Evolutionary conservation across 495 filamentous ascomycete species (phyloP).

Genomic region (Clohesyomyces aquaticus): DNA sequence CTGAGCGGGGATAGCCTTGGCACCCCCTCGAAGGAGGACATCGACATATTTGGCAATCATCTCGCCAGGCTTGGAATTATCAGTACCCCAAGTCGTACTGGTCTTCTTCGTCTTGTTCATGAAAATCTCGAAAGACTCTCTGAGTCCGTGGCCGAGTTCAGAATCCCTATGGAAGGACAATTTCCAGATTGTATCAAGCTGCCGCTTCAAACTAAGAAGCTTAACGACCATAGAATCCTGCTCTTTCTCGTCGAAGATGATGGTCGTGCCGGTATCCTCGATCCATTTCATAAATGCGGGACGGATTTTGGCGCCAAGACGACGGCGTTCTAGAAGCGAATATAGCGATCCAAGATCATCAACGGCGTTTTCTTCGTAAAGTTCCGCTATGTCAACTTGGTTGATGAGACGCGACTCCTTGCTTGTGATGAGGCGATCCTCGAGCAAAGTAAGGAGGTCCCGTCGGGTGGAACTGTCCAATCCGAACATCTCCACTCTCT

Average conservation of each 20-base stretch:
- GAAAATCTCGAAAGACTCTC: conserved; percentile 83
- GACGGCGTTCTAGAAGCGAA: conserved; percentile 66
- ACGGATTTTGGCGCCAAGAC: conserved; percentile 67
- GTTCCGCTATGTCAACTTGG: conserved; percentile 61
- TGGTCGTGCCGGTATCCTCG: conserved; percentile 68
- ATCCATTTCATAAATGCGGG: conserved; percentile 79
- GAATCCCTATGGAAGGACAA: conserved; percentile 75
- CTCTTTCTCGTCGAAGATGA: conserved; percentile 77
- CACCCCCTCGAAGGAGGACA: conserved; percentile 79
- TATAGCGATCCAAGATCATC: conserved; percentile 72
- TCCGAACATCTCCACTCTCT: conserved; percentile 74
- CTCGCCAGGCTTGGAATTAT: conserved; percentile 92
- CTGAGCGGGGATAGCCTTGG: conserved; percentile 71
- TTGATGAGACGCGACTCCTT: conserved; percentile 52
- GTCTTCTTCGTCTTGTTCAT: conserved; percentile 82
- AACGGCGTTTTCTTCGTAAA: conserved; percentile 69
- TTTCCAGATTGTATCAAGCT: conserved; percentile 73
- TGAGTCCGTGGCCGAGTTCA: conserved; percentile 70
- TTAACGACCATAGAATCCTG: conserved; percentile 86
- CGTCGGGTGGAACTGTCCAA: conserved; percentile 81
- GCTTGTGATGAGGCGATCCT: conserved; percentile 65
- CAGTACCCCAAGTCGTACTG: conserved; percentile 68
- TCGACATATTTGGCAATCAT: conserved; percentile 99
- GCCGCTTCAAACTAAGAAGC: conserved; percentile 78
- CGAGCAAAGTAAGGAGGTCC: conserved; percentile 69